phyloP scores from a whole-genome alignment of 2,329 filamentous ascomycete genomes.

The Cladosporium sp. region DNA sequence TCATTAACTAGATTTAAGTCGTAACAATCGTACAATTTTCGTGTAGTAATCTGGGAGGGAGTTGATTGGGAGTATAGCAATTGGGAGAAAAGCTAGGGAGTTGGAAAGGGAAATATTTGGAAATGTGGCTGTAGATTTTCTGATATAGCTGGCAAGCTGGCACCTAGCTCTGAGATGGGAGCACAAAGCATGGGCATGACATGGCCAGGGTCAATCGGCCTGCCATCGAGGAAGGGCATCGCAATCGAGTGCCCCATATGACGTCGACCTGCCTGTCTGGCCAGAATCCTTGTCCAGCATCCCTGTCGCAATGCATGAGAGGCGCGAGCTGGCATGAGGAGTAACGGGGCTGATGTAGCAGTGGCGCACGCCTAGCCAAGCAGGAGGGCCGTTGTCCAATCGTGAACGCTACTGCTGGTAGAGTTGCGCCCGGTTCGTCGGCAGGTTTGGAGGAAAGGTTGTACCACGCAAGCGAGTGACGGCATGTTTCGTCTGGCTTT shows the following conservation, averaged over 20 bases:
- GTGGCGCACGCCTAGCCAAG: conserved; percentile 6
- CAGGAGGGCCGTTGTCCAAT: neutral
- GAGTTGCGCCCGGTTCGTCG: conserved; percentile 7
- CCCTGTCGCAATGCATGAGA: conserved; percentile 2
- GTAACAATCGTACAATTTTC: conserved; percentile 22
- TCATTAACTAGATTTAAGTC: conserved; percentile 14
- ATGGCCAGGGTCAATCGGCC: conserved; percentile 3
- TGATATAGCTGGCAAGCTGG: conserved; percentile 12
- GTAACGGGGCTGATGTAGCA: neutral
- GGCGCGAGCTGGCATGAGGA: conserved; percentile 4
- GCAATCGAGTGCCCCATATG: conserved; percentile 7
- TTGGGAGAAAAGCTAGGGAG: conserved; percentile 5
- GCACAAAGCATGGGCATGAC: conserved; percentile 13
- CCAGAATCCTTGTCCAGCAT: neutral
- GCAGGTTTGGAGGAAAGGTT: conserved; percentile 11
- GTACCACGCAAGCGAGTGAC: conserved; percentile 10
- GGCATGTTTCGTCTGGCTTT: conserved; percentile 5
- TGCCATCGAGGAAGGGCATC: conserved; percentile 9
- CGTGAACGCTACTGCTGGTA: neutral
- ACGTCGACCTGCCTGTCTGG: neutral
- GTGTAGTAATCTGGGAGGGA: conserved; percentile 6
- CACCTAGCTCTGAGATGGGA: neutral
- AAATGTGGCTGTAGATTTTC: conserved; percentile 10
- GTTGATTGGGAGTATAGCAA: conserved; percentile 16
- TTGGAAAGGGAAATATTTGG: neutral